Evolutionary conservation across 768 basidiomycete genomes (phyloP), one percentile per base, ranked within the genome.

Genomic region (Daedalea quercina): DNA sequence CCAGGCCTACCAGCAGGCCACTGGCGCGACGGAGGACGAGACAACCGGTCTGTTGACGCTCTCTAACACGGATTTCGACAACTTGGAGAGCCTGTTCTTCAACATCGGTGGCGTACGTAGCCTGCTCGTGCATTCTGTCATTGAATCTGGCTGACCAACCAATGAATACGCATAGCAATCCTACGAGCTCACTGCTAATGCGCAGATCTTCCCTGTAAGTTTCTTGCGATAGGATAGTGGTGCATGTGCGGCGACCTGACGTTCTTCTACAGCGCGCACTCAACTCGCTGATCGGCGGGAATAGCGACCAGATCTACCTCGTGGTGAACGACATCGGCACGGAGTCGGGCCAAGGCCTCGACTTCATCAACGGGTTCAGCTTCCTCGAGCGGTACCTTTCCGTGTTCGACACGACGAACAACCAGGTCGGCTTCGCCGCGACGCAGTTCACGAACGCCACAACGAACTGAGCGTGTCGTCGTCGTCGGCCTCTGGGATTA

Each of bases 331-430:
- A 63, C 56, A 48, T 61, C 44, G 63, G 63, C 12, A 54, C 44
- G 12, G 15, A 51, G 44, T 54, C 54, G 7, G 66, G 64, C 28
- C 42, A 54, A 31, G 67, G 66, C 24, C 62, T 67, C 46, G 65
- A 67, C 57, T 66, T 69, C 55, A 63, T 67, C 54, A 55, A 62
- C 52, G 66, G 66, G 25, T 54, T 56, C 46, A 42, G 57, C 13
- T 64, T 61, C 58, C 60, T 64, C 37, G 67, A 78, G 57, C 69
- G 76, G 7, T 76, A 66, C 65, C 77, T 76, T 55, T 67, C 66
- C 50, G 63, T 76, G 13, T 76, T 60, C 54, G 74, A 78, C 56
- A 68, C 69, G 11, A 56, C 56, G 33, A 70, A 74, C 56, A 20
- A 34, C 13, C 66, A 43, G 13, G 63, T 75, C 17, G 76, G 75